phyloP scores from a whole-genome alignment of 225 moss, liverwort and hornwort genomes.

The Ulota crispa region DNA sequence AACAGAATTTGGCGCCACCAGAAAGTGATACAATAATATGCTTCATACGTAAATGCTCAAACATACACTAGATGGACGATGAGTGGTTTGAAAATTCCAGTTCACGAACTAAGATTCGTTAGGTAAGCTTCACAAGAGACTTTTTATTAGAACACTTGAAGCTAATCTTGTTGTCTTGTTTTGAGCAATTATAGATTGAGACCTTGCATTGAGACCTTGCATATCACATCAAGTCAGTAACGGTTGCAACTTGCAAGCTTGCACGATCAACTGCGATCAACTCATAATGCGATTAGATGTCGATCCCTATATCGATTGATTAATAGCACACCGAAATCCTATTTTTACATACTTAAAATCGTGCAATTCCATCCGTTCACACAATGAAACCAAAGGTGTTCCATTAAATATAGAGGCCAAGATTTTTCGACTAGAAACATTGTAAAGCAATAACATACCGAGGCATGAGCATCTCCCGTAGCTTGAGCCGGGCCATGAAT shows the following conservation, averaged over 20 bases:
- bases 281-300: neutral
- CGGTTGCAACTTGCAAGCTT: slow-evolving; percentile 10
- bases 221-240: neutral
- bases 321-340: slow-evolving; percentile 3
- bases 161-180: too few relatives aligned
- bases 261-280: neutral
- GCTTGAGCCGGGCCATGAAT: slow-evolving; percentile 95
- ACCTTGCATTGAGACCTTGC: neutral
- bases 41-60: neutral
- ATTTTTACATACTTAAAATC: neutral
- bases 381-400: neutral
- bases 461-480: slow-evolving; percentile 96
- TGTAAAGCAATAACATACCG: slow-evolving; percentile 40
- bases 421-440: neutral
- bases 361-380: neutral
- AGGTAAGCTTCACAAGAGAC: too few relatives aligned
- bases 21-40: neutral
- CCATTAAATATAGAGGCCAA: neutral
- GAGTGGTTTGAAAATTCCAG: too few relatives aligned
- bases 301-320: neutral
- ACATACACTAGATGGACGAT: too few relatives aligned
- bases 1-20: neutral
- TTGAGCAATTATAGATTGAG: too few relatives aligned
- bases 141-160: too few relatives aligned
- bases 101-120: too few relatives aligned